These are phyloP conservation scores for Sarcocystis neurona DNA, from an alignment of 169 alveolate genomes.

Conservation along the genomic window DNA sequence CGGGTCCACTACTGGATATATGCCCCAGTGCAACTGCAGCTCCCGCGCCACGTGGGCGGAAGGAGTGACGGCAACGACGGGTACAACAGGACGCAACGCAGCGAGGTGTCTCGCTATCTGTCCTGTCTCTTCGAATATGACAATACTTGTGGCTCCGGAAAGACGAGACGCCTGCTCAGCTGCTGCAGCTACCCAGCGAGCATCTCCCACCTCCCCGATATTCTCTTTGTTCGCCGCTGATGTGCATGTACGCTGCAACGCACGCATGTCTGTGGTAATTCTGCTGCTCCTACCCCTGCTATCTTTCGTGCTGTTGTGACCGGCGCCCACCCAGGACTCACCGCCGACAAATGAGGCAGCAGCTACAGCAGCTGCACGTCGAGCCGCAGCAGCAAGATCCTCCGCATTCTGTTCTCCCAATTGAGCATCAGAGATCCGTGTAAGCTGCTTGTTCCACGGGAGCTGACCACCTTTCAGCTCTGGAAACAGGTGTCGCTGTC, in stretches of 20 bases:
- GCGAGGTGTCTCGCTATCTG: neutral
- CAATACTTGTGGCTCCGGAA: slow-evolving; percentile 40
- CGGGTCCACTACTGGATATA: slow-evolving; percentile 60
- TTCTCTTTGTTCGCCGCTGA: neutral
- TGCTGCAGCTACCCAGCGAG: slow-evolving; percentile 17
- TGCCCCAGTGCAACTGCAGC: slow-evolving; percentile 65
- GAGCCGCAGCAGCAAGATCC: neutral
- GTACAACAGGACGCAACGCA: slow-evolving; percentile 39
- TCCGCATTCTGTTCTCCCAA: too few species aligned
- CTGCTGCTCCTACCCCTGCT: neutral
- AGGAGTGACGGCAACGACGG: slow-evolving; percentile 53
- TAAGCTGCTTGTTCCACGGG: too few species aligned
- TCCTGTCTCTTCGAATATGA: neutral
- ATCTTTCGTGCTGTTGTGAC: neutral
- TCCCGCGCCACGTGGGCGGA: slow-evolving; percentile 29
- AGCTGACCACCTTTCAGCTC: too few species aligned
- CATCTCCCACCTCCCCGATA: neutral
- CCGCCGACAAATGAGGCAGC: neutral
- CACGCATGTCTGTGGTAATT: neutral
- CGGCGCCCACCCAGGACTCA: neutral
- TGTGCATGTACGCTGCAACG: too few species aligned
- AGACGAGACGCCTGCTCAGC: slow-evolving; percentile 26
- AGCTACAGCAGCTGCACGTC: neutral
- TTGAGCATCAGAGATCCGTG: too few species aligned
- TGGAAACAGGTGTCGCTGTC: too few species aligned